phyloP scores from a whole-genome alignment of 306 rosid genomes.

The Glycyrrhiza uralensis region DNA sequence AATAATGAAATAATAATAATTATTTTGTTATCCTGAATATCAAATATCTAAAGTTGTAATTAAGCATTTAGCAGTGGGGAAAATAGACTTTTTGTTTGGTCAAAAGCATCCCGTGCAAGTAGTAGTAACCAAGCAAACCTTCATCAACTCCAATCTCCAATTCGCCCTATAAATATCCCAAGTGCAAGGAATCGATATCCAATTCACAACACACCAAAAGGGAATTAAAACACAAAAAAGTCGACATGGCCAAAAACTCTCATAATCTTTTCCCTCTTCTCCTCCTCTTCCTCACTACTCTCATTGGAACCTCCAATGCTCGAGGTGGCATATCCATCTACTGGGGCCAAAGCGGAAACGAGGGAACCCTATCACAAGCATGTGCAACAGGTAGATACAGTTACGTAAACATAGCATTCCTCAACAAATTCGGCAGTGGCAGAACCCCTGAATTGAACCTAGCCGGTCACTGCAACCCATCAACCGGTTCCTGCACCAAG shows the following conservation, averaged over 20 bases:
- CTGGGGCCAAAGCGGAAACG: constrained; percentile 71
- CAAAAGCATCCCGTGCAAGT: background rate
- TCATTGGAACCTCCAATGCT: constrained; percentile 18
- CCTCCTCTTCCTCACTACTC: constrained; percentile 1
- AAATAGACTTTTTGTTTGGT: background rate
- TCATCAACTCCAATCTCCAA: constrained; percentile 9
- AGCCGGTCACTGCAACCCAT: constrained; percentile 66
- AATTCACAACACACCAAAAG: constrained; percentile 13
- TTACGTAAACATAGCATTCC: constrained; percentile 48
- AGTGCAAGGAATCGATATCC: background rate
- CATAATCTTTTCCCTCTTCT: background rate
- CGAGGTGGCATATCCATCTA: constrained; percentile 67
- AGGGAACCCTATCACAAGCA: constrained; percentile 59
- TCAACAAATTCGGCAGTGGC: constrained; percentile 38
- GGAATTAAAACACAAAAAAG: background rate
- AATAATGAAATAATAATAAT: no score
- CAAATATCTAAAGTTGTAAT: no score
- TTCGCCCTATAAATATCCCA: constrained; percentile 23
- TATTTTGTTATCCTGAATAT: no score
- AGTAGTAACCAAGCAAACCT: background rate
- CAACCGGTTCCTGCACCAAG: constrained; percentile 36
- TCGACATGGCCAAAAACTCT: constrained; percentile 15
- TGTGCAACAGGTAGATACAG: constrained; percentile 58
- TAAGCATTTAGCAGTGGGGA: no score
- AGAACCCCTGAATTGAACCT: constrained; percentile 62